Percentiles rank a stretch among this genome's conserved stretches.
These are phyloP conservation scores for Nakaseomyces nivariensis DNA, from an alignment of 1,139 yeast species.

Conservation along the genomic window DNA sequence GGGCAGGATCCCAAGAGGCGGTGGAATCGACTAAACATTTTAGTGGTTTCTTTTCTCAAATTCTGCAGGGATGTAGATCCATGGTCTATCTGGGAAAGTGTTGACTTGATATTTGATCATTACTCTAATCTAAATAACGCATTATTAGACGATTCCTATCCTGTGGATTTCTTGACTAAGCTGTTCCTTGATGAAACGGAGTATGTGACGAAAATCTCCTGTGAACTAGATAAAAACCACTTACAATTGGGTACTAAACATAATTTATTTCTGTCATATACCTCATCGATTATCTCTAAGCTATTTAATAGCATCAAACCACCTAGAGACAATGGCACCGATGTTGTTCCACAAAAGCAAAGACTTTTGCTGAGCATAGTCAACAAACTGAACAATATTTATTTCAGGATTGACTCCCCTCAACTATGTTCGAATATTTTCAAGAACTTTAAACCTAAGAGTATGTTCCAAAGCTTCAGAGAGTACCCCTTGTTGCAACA, in stretches of 20 bases:
- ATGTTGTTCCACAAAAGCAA: slow-evolving; percentile 20
- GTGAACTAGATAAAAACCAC: slow-evolving; percentile 18
- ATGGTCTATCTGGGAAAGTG: slow-evolving; percentile 27
- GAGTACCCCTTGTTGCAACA: slow-evolving; percentile 24
- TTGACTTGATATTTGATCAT: slow-evolving; percentile 23
- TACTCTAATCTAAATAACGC: slow-evolving; percentile 26
- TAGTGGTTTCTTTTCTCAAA: slow-evolving; percentile 21
- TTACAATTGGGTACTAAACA: slow-evolving; percentile 14
- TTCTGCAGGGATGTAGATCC: slow-evolving; percentile 27
- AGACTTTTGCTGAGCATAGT: slow-evolving; percentile 23
- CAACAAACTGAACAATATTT: slow-evolving; percentile 26
- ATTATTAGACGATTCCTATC: slow-evolving; percentile 23
- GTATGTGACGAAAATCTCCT: slow-evolving; percentile 21
- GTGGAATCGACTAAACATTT: slow-evolving; percentile 27
- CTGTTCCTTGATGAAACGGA: slow-evolving; percentile 20
- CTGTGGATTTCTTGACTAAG: slow-evolving; percentile 20
- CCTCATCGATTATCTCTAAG: slow-evolving; percentile 26
- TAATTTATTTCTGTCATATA: slow-evolving; percentile 23
- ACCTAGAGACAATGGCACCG: slow-evolving; percentile 11
- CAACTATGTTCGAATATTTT: slow-evolving; percentile 29
- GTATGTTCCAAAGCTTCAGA: slow-evolving; percentile 18
- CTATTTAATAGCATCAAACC: slow-evolving; percentile 27
- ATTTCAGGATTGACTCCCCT: slow-evolving; percentile 26
- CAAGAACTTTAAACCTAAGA: slow-evolving; percentile 28
- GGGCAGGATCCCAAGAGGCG: slow-evolving; percentile 9